Evolutionary conservation across 495 filamentous ascomycete genomes (phyloP), one percentile per base, ranked within the genome.

Genomic region (Mycothermus thermophilus): DNA sequence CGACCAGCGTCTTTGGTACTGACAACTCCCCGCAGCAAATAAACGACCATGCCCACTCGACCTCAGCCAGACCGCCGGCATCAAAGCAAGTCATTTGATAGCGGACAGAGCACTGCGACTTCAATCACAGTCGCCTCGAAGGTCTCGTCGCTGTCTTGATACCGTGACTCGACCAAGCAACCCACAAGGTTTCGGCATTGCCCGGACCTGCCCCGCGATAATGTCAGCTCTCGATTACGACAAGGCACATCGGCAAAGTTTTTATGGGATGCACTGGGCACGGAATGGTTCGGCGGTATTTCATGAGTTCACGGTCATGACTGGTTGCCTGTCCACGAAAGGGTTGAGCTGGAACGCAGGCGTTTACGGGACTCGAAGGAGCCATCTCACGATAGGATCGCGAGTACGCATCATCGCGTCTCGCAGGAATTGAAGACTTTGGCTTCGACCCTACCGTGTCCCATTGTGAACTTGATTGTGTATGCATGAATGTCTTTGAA

Each of bases 41-140:
- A 83, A 83, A 78, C 70, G 57, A 60, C 64, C 40, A 20, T 27
- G 16, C 29, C 50, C 28, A 26, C 52, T 54, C 48, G 55, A 57
- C 52, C 55, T 44, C 52, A 51, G 49, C 32, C 48, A 52, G 46
- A 47, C 41, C 32, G 6, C 44, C 30, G 32, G 30, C 39, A 32
- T 41, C 28, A 34, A 13, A 31, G 30, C 34, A 27, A 39, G 35
- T 46, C 38, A 44, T 25, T 35, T 6, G 6, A 6, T 28, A 18
- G 27, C 38, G 35, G 30, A 43, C 24, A 44, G 44, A 46, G 40
- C 40, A 28, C 28, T 15, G 16, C 30, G 39, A 24, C 30, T 34
- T 24, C 40, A 18, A 18, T 24, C 34, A 14, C 34, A 17, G 20
- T 28, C 33, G 30, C 38, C 24, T 35, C 35, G 36, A 42, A 36